phyloP scores from a whole-genome alignment of 106 monocot genomes.

The Agapanthus africanus region DNA sequence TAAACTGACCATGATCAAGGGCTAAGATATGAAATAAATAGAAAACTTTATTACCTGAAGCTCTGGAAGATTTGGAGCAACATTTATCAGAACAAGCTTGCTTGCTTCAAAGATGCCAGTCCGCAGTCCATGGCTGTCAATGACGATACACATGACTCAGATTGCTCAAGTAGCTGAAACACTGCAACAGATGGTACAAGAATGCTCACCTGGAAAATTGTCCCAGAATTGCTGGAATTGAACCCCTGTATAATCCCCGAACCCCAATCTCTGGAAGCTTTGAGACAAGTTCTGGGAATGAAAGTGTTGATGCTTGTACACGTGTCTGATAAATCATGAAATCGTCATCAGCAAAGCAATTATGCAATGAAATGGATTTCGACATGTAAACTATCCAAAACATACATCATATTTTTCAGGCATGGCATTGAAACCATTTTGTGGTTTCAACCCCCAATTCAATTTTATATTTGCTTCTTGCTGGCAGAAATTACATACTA shows the following conservation, averaged over 20 bases:
- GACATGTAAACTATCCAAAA: no score
- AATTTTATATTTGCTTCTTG: no score
- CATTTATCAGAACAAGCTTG: conserved; percentile 80
- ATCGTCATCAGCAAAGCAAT: no score
- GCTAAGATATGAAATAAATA: neutral
- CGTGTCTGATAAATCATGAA: conserved; percentile 57
- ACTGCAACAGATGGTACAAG: neutral
- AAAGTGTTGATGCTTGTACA: conserved; percentile 96
- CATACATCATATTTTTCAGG: no score
- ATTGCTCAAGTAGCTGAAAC: neutral
- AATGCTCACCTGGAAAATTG: conserved; percentile 85
- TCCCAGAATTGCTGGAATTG: conserved; percentile 90
- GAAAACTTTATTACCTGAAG: conserved; percentile 58
- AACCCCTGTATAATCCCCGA: conserved; percentile 85
- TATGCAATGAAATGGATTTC: no score
- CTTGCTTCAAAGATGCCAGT: conserved; percentile 98
- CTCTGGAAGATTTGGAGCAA: conserved; percentile 87
- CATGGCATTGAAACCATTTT: no score
- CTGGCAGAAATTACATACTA: no score
- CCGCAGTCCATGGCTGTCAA: conserved; percentile 77
- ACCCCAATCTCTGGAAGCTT: conserved; percentile 91
- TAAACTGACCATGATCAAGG: neutral
- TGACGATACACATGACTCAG: conserved; percentile 4
- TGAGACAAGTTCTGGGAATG: conserved; percentile 84
- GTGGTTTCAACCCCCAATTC: no score